Base-by-base conservation (phyloP, 139 green algal genomes). In the Trebouxia sp. region DNA sequence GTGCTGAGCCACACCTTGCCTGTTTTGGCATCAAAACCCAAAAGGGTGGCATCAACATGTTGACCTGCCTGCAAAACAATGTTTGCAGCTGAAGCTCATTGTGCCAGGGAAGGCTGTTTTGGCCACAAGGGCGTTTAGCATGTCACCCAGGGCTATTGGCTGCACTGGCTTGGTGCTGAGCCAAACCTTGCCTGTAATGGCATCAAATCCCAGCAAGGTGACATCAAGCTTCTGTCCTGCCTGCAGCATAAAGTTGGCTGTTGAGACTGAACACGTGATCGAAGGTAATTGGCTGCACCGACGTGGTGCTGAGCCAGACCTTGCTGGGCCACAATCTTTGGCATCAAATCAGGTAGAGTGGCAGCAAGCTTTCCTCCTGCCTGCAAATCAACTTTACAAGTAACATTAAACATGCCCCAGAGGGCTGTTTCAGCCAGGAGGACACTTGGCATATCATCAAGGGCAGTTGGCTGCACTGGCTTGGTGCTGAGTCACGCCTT, bases 351-450 rank as follows among this genome's bases (percentile, higher is more conserved):
- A n/a, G n/a, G n/a, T n/a, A n/a, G n/a, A n/a, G n/a, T n/a, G n/a
- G n/a, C n/a, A n/a, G n/a, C n/a, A n/a, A n/a, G n/a, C n/a, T n/a
- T n/a, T n/a, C n/a, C n/a, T n/a, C n/a, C n/a, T n/a, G n/a, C n/a
- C n/a, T n/a, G n/a, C n/a, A n/a, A n/a, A n/a, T n/a, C n/a, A n/a
- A n/a, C n/a, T n/a, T n/a, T n/a, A n/a, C n/a, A n/a, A n/a, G n/a
- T n/a, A n/a, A n/a, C n/a, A n/a, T n/a, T n/a, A n/a, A n/a, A n/a
- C n/a, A n/a, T n/a, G n/a, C n/a, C n/a, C n/a, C n/a, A n/a, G n/a
- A n/a, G n/a, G n/a, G n/a, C n/a, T n/a, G n/a, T n/a, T 43, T 72
- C 32, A n/a, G 62, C 62, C 30, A 72, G 32, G 24, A 72, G 62
- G 32, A 35, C 62, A 12, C 43, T 37, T 45, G 43, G 62, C 8